Base-by-base conservation (phyloP, 495 filamentous ascomycete genomes). In the Xylaria bambusicola region DNA sequence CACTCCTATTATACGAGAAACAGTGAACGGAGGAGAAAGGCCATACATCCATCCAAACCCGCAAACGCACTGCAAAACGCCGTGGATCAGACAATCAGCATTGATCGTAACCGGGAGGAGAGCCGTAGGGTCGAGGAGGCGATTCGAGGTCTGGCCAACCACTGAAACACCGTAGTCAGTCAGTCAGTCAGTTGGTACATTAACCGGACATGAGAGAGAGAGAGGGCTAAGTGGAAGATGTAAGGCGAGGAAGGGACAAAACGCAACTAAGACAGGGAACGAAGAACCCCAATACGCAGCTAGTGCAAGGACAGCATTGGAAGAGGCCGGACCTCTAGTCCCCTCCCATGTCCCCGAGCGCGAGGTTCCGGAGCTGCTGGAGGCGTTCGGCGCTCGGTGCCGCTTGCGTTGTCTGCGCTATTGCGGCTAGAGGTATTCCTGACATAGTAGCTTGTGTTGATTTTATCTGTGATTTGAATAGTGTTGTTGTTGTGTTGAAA, bases 201-300 rank as follows among this genome's bases (percentile, higher is more conserved):
- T n/a, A n/a, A n/a, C n/a, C n/a, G n/a, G n/a, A n/a, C n/a, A n/a
- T n/a, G n/a, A n/a, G n/a, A n/a, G n/a, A n/a, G n/a, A n/a, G n/a
- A n/a, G n/a, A n/a, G n/a, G n/a, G n/a, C n/a, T n/a, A n/a, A n/a
- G n/a, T n/a, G n/a, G n/a, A n/a, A n/a, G n/a, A n/a, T n/a, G n/a
- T n/a, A n/a, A n/a, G n/a, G n/a, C n/a, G n/a, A n/a, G n/a, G n/a
- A n/a, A n/a, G n/a, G n/a, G n/a, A n/a, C n/a, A n/a, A n/a, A n/a
- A n/a, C n/a, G n/a, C n/a, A n/a, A 60, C 56, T 13, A 52, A 79
- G 66, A 71, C 80, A 84, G 12, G 80, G 74, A 50, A 74, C 77
- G 60, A 71, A 83, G 33, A 62, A 75, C 26, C 65, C 67, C 15
- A 73, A 54, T 17, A 72, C 56, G 66, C 78, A 66, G 33, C 56